These are phyloP conservation scores for Termitomyces sp. DNA, from an alignment of 768 basidiomycete species.

Conservation along the genomic window DNA sequence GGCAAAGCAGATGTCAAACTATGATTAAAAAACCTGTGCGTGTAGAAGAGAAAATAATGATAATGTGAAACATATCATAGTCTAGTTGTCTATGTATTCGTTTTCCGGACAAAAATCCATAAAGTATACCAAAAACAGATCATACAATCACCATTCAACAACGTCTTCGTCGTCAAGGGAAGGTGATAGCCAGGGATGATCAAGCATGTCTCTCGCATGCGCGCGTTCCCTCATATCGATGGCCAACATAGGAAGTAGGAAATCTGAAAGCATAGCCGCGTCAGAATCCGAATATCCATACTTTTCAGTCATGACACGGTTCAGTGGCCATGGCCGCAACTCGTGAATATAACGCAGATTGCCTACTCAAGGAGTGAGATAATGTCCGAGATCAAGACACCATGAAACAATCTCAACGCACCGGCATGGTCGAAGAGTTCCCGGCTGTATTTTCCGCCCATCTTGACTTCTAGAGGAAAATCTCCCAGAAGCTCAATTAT, in stretches of 20 bases:
- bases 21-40: not conserved
- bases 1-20: not conserved
- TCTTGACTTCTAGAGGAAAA: conserved; percentile 64
- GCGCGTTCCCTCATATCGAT: conserved; percentile 64
- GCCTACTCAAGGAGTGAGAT: conserved; percentile 31
- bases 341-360: conserved; percentile 66
- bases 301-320: conserved; percentile 85
- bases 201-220: conserved; percentile 66
- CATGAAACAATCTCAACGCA: conserved; percentile 21
- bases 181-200: conserved; percentile 66
- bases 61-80: not conserved
- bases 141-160: conserved; percentile 37
- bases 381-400: not conserved
- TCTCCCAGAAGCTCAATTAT: conserved; percentile 90
- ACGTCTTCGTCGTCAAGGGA: conserved; percentile 33
- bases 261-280: conserved; percentile 52
- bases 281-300: conserved; percentile 66
- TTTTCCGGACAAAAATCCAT: not conserved
- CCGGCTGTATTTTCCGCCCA: conserved; percentile 78
- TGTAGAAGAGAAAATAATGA: not conserved
- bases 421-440: conserved; percentile 79
- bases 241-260: conserved; percentile 72
- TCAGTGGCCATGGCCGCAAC: conserved; percentile 76
- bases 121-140: too few relatives aligned
- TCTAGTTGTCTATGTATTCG: not conserved